Percentiles rank a stretch among this genome's conserved stretches.
These are phyloP conservation scores for Xylaria curta DNA, from an alignment of 495 filamentous ascomycete species.

Conservation along the genomic window DNA sequence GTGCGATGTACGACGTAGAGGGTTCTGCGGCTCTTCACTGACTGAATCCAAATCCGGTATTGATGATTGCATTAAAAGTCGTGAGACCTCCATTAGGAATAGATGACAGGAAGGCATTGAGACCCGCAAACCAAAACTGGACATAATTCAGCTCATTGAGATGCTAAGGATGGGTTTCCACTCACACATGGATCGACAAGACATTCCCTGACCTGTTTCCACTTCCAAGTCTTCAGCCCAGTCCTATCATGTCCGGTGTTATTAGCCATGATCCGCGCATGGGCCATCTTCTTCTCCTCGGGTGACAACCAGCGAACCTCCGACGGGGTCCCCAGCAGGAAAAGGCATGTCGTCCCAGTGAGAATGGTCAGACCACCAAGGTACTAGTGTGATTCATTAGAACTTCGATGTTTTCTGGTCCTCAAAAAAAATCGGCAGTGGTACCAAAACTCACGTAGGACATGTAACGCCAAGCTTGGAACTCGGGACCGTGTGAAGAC, in stretches of 20 bases:
- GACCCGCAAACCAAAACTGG: constrained; percentile 49
- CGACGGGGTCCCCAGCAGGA: constrained; percentile 44
- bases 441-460: constrained; percentile 37
- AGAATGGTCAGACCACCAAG: constrained; percentile 43
- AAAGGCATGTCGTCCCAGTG: constrained; percentile 39
- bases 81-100: constrained; percentile 60
- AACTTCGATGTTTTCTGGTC: neutral
- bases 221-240: constrained; percentile 43
- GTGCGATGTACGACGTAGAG: neutral
- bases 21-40: constrained; percentile 26
- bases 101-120: constrained; percentile 54
- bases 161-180: neutral
- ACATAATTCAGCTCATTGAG: neutral
- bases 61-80: constrained; percentile 56
- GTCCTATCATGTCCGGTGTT: constrained; percentile 43
- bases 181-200: constrained; percentile 39
- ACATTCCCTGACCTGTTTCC: constrained; percentile 44
- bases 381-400: constrained; percentile 30
- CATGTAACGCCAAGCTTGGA: constrained; percentile 48
- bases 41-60: constrained; percentile 53
- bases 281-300: constrained; percentile 47
- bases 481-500: constrained; percentile 36
- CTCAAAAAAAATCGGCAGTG: neutral
- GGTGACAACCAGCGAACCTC: constrained; percentile 44
- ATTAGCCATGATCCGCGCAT: constrained; percentile 41